Conservation (phyloP, 2,329 filamentous ascomycete species). For the Pseudofabraea citricarpa region DNA sequence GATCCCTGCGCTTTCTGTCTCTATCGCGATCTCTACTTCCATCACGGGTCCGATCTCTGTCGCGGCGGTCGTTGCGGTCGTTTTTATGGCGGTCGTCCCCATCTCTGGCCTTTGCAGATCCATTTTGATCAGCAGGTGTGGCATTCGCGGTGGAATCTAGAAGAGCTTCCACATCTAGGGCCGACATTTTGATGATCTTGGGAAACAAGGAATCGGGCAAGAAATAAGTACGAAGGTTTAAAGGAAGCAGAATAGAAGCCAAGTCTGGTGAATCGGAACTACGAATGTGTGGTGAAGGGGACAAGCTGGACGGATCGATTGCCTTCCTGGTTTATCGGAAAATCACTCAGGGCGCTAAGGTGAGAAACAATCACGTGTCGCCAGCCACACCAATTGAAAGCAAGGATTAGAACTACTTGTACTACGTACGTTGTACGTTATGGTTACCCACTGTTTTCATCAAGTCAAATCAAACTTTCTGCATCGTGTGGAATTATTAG, state of each 20-base stretch:
- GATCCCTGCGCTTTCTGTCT: constrained; percentile 51
- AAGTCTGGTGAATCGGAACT: no score
- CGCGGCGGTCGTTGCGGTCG: constrained; percentile 46
- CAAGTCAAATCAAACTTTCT: not conserved
- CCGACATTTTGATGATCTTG: constrained; percentile 65
- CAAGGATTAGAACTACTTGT: no score
- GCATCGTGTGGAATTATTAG: not conserved
- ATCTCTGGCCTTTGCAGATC: constrained; percentile 42
- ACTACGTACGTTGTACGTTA: no score
- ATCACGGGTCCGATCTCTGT: constrained; percentile 51
- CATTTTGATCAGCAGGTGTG: constrained; percentile 38
- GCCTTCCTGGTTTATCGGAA: no score
- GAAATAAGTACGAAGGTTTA: no score
- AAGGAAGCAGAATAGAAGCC: no score
- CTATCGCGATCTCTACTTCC: constrained; percentile 52
- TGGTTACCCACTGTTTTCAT: not conserved
- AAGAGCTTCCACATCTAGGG: constrained; percentile 81
- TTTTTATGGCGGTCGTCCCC: constrained; percentile 52
- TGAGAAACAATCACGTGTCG: no score
- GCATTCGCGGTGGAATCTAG: constrained; percentile 77
- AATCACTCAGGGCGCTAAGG: no score
- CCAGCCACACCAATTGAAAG: no score
- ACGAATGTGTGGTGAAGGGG: no score
- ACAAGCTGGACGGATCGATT: no score
- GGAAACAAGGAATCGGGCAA: no score